A percentile compares a stretch with the other conserved stretches of the same genome.
Evolutionary conservation across 257 asterid genomes (phyloP).

Genomic region (Handroanthus guayacan): DNA sequence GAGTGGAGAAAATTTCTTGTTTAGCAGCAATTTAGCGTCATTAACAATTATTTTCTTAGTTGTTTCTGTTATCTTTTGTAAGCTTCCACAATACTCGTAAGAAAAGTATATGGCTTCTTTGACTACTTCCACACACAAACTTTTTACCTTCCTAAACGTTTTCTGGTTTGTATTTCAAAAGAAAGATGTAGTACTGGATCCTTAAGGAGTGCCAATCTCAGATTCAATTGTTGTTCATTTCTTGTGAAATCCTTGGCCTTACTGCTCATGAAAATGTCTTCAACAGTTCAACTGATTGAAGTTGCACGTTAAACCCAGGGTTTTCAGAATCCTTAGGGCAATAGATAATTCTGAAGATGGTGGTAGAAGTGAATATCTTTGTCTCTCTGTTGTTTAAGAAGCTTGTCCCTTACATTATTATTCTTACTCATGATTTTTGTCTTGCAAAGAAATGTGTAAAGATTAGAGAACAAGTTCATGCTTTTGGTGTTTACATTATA

Average conservation of each 20-base stretch:
- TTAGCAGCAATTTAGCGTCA: constrained; percentile 7
- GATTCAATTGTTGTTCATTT: not conserved
- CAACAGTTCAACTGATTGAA: not conserved
- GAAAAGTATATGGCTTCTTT: not conserved
- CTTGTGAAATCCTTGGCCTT: not conserved
- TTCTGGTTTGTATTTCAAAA: not conserved
- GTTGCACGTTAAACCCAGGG: not conserved
- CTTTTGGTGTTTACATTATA: constrained; percentile 18
- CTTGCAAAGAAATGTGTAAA: constrained; percentile 8
- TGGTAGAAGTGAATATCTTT: not conserved
- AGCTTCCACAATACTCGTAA: constrained; percentile 8
- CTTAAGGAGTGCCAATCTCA: not conserved
- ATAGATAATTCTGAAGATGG: not conserved
- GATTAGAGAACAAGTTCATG: constrained; percentile 21
- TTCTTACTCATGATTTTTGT: not conserved
- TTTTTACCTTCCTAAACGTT: constrained; percentile 1
- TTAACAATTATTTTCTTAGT: constrained; percentile 3
- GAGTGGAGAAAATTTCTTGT: constrained; percentile 13
- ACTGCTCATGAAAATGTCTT: not conserved
- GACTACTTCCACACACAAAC: not conserved
- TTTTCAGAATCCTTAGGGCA: not conserved
- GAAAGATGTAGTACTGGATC: not conserved
- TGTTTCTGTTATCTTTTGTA: constrained; percentile 6
- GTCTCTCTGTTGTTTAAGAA: constrained; percentile 8
- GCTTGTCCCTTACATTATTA: not conserved